These are phyloP conservation scores for Parafenestella ontariensis DNA, from an alignment of 2,329 filamentous ascomycete species.

Conservation along the genomic window DNA sequence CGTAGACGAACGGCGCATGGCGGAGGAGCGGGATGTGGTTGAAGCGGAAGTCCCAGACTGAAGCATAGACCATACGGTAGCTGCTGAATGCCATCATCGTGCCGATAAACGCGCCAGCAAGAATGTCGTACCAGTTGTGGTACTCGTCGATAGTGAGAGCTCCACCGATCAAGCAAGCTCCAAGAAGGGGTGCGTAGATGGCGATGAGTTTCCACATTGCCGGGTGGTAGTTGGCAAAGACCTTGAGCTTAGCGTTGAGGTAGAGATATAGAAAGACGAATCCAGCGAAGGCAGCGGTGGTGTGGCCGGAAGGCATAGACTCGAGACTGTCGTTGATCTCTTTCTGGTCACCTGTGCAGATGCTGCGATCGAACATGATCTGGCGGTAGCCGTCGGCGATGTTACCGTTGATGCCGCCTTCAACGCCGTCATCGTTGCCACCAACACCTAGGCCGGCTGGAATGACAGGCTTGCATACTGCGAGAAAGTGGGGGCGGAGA, in stretches of 20 bases:
- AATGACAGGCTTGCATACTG: slow-evolving; percentile 71
- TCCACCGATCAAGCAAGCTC: slow-evolving; percentile 71
- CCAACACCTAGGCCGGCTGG: slow-evolving; percentile 45
- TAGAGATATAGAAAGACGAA: slow-evolving; percentile 76
- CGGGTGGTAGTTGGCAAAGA: slow-evolving; percentile 75
- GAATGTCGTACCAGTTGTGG: slow-evolving; percentile 78
- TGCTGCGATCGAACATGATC: slow-evolving; percentile 72
- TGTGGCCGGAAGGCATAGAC: slow-evolving; percentile 76
- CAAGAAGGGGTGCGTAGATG: slow-evolving; percentile 70
- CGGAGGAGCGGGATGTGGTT: slow-evolving; percentile 71
- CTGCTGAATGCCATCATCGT: slow-evolving; percentile 69
- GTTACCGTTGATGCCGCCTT: slow-evolving; percentile 59
- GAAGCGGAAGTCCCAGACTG: slow-evolving; percentile 72
- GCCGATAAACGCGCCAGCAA: slow-evolving; percentile 71
- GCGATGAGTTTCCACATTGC: slow-evolving; percentile 75
- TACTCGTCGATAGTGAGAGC: slow-evolving; percentile 74
- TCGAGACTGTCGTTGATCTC: slow-evolving; percentile 74
- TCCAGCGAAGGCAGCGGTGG: slow-evolving; percentile 74
- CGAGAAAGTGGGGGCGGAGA: slow-evolving; percentile 70
- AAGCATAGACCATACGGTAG: slow-evolving; percentile 72
- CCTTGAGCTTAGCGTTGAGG: slow-evolving; percentile 80
- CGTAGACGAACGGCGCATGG: slow-evolving; percentile 62
- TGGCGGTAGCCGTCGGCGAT: slow-evolving; percentile 61
- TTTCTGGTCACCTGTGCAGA: slow-evolving; percentile 71
- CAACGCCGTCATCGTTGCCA: slow-evolving; percentile 26